Evolutionary conservation across 345 rosid species (phyloP).

Genomic region (Syzygium oleosum): DNA sequence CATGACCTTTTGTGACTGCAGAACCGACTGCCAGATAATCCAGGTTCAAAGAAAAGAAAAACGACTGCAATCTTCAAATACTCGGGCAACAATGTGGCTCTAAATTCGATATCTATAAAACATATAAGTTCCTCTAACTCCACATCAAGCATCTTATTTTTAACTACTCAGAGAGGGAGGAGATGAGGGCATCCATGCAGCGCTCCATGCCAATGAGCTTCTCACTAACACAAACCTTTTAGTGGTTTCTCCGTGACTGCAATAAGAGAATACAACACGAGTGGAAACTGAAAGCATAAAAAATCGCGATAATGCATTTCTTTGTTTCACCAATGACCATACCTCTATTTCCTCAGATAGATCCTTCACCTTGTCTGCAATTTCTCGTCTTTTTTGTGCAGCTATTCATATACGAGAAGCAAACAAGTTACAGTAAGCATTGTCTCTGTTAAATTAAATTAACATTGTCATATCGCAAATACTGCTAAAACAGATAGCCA

Average conservation of each 20-base stretch:
- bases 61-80: not conserved
- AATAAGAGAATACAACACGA: not conserved
- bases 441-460: not conserved
- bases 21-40: not conserved
- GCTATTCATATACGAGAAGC: not conserved
- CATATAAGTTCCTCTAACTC: not conserved
- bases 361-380: constrained; percentile 12
- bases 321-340: not conserved
- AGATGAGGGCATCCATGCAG: not conserved
- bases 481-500: not conserved
- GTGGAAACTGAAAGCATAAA: not conserved
- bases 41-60: not conserved
- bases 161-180: not conserved
- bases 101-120: not conserved
- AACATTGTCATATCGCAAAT: not conserved
- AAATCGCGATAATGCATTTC: not conserved
- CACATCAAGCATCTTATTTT: not conserved
- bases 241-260: not conserved
- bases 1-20: not conserved
- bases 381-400: constrained; percentile 8
- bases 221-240: not conserved
- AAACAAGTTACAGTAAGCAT: not conserved
- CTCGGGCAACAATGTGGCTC: not conserved
- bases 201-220: not conserved
- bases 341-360: constrained; percentile 11